Base-by-base conservation (phyloP, 768 basidiomycete species). In the Pisolithus marmoratus region DNA sequence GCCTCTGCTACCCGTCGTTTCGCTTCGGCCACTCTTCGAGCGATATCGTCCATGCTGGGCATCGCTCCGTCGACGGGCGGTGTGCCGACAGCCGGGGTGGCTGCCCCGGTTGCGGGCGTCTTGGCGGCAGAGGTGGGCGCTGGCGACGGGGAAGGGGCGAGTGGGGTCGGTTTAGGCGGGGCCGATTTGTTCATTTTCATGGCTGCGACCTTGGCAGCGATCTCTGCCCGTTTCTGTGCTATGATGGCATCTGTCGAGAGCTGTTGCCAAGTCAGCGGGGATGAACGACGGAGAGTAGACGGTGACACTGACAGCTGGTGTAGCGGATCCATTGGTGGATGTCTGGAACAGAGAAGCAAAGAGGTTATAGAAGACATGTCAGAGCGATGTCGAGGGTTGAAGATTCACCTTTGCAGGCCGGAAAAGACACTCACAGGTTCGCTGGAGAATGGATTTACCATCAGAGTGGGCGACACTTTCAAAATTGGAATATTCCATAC, bases 1-100 rank as follows among this genome's bases (percentile, higher is more conserved):
- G 90, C 86, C 40, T 90, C 88, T 0, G 87, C 84, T 1, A 95
- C 90, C 49, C 87, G 80, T 36, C 84, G 78, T 67, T 88, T 91
- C 12, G 93, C 90, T 54, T 96, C 95, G 7, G 87, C 88, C 0
- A 96, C 82, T 53, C 80, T 75, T 8, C 82, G 80, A 0, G 81
- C 73, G 5, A 92, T 65, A 55, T 90, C 88, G 53, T 87, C 85
- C 24, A 77, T 66, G 24, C 74, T 71, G 20, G 73, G 70, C 8
- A 71, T 68, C 3, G 69, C 58, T 2, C 76, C 65, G 2, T 75
- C 72, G 4, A 82, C 72, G n/a, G 65, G 61, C 1, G 72, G 60
- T 36, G 72, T 62, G 17, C 79, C 68, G 34, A 55, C 17, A 3
- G 55, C 5, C 42, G 47, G 60, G 34, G 36, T 48, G 6, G 57